These are phyloP conservation scores for Lactarius indigo DNA, from an alignment of 768 basidiomycete genomes.

Conservation along the genomic window DNA sequence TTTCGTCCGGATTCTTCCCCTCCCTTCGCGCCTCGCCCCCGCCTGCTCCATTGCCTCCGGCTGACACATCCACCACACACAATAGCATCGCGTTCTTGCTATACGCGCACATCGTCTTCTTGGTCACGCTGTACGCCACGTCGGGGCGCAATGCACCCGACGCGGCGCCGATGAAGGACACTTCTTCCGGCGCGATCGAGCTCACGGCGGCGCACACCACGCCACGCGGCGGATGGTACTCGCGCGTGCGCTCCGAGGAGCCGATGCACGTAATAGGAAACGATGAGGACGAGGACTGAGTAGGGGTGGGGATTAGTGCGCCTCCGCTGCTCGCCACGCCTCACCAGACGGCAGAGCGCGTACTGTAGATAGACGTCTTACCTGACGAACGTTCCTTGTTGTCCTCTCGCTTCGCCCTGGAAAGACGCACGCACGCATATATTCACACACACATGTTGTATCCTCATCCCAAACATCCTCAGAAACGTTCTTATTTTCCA, in stretches of 20 bases:
- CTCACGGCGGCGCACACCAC: slow-evolving; percentile 36
- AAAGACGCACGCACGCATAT: neutral
- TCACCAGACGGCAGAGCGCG: neutral
- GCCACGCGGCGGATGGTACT: slow-evolving; percentile 54
- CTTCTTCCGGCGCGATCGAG: slow-evolving; percentile 41
- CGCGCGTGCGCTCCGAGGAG: slow-evolving; percentile 47
- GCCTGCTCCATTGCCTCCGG: neutral
- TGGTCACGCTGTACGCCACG: slow-evolving; percentile 65
- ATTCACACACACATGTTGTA: neutral
- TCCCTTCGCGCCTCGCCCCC: neutral
- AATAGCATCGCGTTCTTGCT: slow-evolving; percentile 69
- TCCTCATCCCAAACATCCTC: neutral
- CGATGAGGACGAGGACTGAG: slow-evolving; percentile 31
- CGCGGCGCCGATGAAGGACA: slow-evolving; percentile 18
- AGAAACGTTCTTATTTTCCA: neutral
- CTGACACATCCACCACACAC: neutral
- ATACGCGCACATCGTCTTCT: slow-evolving; percentile 66
- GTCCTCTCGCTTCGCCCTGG: neutral
- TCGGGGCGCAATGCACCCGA: slow-evolving; percentile 54
- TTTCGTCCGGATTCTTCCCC: slow-evolving; percentile 28
- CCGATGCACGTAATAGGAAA: slow-evolving; percentile 49
- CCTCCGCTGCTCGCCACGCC: neutral
- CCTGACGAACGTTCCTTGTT: neutral
- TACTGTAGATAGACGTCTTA: neutral
- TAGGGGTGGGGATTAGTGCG: neutral